Evolutionary conservation across 495 filamentous ascomycete species (phyloP), one percentile per base, ranked within the genome.

Genomic region (Penicillium angulare): DNA sequence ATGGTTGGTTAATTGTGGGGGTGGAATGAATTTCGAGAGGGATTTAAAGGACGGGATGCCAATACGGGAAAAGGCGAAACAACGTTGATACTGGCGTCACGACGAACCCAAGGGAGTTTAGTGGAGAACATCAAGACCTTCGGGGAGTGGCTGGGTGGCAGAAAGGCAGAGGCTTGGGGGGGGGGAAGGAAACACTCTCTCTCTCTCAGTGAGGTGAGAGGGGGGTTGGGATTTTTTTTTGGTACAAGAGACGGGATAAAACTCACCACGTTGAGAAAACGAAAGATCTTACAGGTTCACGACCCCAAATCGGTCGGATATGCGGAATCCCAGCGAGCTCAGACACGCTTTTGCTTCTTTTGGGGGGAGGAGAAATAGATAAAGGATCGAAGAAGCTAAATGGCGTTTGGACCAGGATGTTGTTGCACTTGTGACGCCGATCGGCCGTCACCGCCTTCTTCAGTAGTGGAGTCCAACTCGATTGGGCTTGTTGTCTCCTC

Each of bases 201-300:
- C n/a, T n/a, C n/a, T n/a, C n/a, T n/a, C n/a, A n/a, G n/a, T n/a
- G n/a, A n/a, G n/a, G n/a, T n/a, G n/a, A n/a, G n/a, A n/a, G n/a
- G n/a, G n/a, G n/a, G n/a, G n/a, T n/a, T n/a, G n/a, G n/a, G n/a
- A n/a, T n/a, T n/a, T n/a, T 56, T 22, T 24, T 16, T 15, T n/a
- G 15, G 23, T n/a, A n/a, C n/a, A 12, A 42, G 24, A 42, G 13
- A 44, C 42, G 26, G 16, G 17, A 32, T 8, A 27, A n/a, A 24
- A 10, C 17, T 7, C 12, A 21, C 55, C 71, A 72, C 69, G 69
- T 74, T 72, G 56, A 33, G 39, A 31, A 49, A 63, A 26, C 50
- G 56, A 33, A 55, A 43, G 59, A 63, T 65, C 62, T 72, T 66
- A 74, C 67, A 68, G 70, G 69, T 61, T 59, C 57, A 50, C 22